Evolutionary conservation across 2,329 filamentous ascomycete species (phyloP).

Genomic region (Botrytis galanthina): DNA sequence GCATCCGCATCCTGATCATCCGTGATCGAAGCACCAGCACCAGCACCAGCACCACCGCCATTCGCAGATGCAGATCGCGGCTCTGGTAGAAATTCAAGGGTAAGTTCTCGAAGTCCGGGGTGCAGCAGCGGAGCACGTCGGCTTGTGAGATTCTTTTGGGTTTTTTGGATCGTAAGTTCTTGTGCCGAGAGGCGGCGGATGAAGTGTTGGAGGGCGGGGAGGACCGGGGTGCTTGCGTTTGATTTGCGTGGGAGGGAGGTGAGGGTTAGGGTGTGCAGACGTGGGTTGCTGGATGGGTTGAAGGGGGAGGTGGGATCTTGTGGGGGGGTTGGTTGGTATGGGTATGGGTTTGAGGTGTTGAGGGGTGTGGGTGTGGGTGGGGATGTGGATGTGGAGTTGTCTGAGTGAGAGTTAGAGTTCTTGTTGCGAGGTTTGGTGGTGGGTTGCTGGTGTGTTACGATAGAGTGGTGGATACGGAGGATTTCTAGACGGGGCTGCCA

Average conservation of each 20-base stretch:
- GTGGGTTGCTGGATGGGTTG: constrained; percentile 55
- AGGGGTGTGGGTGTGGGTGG: constrained; percentile 25
- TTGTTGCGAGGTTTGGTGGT: constrained; percentile 3
- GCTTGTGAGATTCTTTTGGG: constrained; percentile 24
- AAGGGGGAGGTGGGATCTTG: constrained; percentile 48
- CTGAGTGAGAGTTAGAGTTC: too few relatives aligned
- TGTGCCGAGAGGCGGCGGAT: constrained; percentile 49
- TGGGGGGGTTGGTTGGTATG: constrained; percentile 22
- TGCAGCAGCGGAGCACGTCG: constrained; percentile 44
- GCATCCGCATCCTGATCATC: constrained; percentile 33
- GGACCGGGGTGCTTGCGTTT: constrained; percentile 37
- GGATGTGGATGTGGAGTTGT: constrained; percentile 32
- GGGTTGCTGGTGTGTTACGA: constrained; percentile 55
- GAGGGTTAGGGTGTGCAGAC: constrained; percentile 52
- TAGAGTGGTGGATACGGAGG: constrained; percentile 57
- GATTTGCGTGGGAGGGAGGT: constrained; percentile 55
- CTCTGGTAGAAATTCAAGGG: constrained; percentile 49
- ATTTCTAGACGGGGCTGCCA: constrained; percentile 45
- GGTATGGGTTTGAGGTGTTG: too few relatives aligned
- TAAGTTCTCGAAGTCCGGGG: constrained; percentile 51
- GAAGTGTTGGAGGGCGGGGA: constrained; percentile 49
- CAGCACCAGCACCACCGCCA: background rate
- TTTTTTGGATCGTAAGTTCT: constrained; percentile 45
- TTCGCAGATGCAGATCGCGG: too few relatives aligned
- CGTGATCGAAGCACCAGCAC: constrained; percentile 23